A percentile compares a stretch with the other conserved stretches of the same genome.
phyloP scores from a whole-genome alignment of 352 stramenopile species.

The Blastocystis sp. region DNA sequence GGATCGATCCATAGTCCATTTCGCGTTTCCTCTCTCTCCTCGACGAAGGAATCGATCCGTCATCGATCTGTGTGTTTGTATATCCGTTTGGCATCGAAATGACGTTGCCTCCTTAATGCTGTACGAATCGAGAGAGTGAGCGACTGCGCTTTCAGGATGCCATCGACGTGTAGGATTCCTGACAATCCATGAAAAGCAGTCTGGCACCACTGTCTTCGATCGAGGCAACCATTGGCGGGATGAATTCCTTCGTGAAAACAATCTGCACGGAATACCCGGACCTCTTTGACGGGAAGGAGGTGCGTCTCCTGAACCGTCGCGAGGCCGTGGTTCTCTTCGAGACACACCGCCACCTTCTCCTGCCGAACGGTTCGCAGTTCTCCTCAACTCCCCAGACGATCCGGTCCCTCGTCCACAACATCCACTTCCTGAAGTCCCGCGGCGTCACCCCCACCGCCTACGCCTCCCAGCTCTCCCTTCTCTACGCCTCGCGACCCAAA shows the following conservation, averaged over 20 bases:
- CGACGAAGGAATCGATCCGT: constrained; percentile 22
- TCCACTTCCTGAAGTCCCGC: constrained; percentile 8
- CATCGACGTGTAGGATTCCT: constrained; percentile 4
- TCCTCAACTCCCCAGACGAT: not conserved
- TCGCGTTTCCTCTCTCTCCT: not conserved
- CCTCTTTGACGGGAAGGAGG: not conserved
- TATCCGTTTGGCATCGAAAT: not conserved
- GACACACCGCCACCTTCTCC: constrained; percentile 7
- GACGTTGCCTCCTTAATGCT: not conserved
- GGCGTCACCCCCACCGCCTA: constrained; percentile 1
- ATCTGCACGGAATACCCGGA: not conserved
- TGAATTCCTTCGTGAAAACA: not conserved
- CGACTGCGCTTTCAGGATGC: constrained; percentile 8
- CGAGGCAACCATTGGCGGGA: not conserved
- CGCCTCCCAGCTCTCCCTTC: not conserved
- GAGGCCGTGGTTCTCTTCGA: constrained; percentile 17
- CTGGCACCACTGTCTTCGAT: constrained; percentile 1
- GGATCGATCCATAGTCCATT: not conserved
- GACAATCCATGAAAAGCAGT: not conserved
- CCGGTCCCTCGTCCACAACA: not conserved
- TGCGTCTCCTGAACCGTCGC: not conserved
- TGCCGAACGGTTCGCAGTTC: not conserved
- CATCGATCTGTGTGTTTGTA: constrained; percentile 23
- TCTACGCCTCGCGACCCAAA: not conserved
- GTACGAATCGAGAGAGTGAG: constrained; percentile 22